Evolutionary conservation across 2,329 filamentous ascomycete species (phyloP), one percentile per base, ranked within the genome.

Genomic region (Stylonectria norvegica): DNA sequence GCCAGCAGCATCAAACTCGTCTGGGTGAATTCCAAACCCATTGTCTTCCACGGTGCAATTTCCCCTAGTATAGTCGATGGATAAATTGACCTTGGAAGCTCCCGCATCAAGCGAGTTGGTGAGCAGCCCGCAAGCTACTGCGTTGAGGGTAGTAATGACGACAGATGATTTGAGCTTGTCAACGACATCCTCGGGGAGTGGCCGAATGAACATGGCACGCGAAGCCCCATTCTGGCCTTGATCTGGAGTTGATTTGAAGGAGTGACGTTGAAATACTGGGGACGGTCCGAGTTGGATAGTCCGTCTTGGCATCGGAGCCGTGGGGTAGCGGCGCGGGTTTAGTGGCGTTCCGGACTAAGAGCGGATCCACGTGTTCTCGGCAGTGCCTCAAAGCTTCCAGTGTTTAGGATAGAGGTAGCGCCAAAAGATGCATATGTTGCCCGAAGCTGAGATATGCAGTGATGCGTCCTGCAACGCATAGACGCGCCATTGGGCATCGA

Each of bases 101-200:
- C 70, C 68, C 4, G 89, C 88, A 68, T 98, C 93, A 10, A 98
- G 72, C 1, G 89, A 80, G 61, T 98, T 98, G 60, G 85, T 81
- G 18, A 94, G 54, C 8, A 97, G 73, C 32, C 85, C 86, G 40
- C 80, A 70, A 11, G 87, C 69, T 4, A 86, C 89, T 18, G 69
- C 76, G 52, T 83, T 84, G 20, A 97, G 70, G 31, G 81, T 85
- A 2, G 81, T 85, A 52, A 97, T 84, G 40, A 77, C 72, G n/a
- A 81, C 80, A 0, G 91, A 94, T 1, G 91, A 95, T 59, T 84
- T 86, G 67, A 98, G 84, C 61, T 89, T 87, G 34, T 84, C 79
- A 53, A 81, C 73, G 41, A 86, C 87, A 50, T 86, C 73, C 25
- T 76, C 67, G 10, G 89, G 85, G 44, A 95, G 74, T 36, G 73